Evolutionary conservation across 2,329 filamentous ascomycete species (phyloP).

Genomic region (Stenocarpella maydis): DNA sequence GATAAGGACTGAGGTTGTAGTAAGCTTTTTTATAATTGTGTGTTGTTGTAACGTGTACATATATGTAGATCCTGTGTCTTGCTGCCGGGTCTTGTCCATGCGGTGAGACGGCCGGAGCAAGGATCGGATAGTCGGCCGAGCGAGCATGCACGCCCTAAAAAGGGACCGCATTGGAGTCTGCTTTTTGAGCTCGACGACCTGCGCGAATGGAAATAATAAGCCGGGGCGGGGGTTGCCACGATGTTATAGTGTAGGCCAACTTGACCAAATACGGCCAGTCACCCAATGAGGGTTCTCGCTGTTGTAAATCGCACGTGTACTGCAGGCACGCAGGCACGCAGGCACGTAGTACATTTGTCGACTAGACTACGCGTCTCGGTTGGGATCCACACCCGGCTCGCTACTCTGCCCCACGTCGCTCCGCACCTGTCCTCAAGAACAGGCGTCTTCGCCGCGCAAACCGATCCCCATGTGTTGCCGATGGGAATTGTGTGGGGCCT

Average conservation of each 20-base stretch:
- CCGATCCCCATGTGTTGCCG: constrained; percentile 34
- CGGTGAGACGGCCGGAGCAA: not conserved
- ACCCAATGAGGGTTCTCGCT: not conserved
- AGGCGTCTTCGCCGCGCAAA: constrained; percentile 14
- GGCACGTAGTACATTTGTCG: not conserved
- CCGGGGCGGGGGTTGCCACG: not conserved
- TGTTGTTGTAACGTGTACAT: too few relatives aligned
- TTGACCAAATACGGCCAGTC: not conserved
- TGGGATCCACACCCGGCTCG: constrained; percentile 9
- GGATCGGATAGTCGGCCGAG: not conserved
- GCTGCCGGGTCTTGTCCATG: not conserved
- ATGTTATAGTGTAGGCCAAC: not conserved
- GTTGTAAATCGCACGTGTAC: too few relatives aligned
- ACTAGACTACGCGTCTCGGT: constrained; percentile 3
- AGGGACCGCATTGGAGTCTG: not conserved
- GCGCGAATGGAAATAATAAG: not conserved
- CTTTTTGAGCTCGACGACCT: not conserved
- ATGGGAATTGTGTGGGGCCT: constrained; percentile 34
- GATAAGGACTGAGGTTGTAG: too few relatives aligned
- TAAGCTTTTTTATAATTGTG: too few relatives aligned
- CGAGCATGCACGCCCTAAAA: not conserved
- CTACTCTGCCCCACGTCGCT: constrained; percentile 20
- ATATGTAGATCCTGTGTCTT: not conserved
- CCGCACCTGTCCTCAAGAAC: not conserved
- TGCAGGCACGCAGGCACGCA: not conserved